These are phyloP conservation scores for Penicillium argentinense DNA, from an alignment of 495 filamentous ascomycete genomes.

Conservation along the genomic window DNA sequence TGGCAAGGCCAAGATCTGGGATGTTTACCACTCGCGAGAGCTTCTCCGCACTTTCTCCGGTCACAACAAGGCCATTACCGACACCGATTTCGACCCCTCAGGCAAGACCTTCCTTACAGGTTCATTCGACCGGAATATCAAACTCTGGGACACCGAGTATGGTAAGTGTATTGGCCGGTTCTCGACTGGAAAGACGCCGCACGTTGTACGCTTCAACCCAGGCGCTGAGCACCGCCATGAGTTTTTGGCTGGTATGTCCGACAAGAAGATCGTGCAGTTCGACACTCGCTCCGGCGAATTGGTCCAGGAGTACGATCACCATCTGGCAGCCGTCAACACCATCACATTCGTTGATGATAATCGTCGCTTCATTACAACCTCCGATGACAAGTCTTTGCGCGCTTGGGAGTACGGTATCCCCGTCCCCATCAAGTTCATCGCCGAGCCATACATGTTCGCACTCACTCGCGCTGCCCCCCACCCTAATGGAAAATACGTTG, in stretches of 20 bases:
- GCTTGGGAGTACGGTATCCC: constrained; percentile 99
- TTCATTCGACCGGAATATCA: constrained; percentile 90
- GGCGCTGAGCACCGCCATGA: constrained; percentile 72
- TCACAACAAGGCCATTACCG: constrained; percentile 86
- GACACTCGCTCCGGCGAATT: constrained; percentile 81
- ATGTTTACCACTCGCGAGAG: constrained; percentile 85
- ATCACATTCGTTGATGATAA: constrained; percentile 95
- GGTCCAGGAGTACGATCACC: constrained; percentile 98
- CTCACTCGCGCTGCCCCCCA: constrained; percentile 80
- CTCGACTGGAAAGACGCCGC: constrained; percentile 89
- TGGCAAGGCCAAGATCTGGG: constrained; percentile 89
- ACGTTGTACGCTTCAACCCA: constrained; percentile 93
- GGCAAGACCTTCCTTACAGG: constrained; percentile 91
- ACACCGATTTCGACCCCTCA: constrained; percentile 78
- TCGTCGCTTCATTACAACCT: constrained; percentile 95
- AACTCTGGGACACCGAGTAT: constrained; percentile 97
- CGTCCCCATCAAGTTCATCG: constrained; percentile 84
- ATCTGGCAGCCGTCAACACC: constrained; percentile 95
- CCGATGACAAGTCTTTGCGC: constrained; percentile 91
- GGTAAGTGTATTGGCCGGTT: constrained; percentile 83
- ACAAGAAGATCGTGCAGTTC: constrained; percentile 99
- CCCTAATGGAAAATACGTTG: constrained; percentile 87
- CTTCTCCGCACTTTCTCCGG: constrained; percentile 86
- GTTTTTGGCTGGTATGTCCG: constrained; percentile 93
- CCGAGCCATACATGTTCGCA: constrained; percentile 95